Percentiles rank a stretch among this genome's conserved stretches.
Evolutionary conservation across 2,329 filamentous ascomycete species (phyloP).

Genomic region (Alternaria sp.): DNA sequence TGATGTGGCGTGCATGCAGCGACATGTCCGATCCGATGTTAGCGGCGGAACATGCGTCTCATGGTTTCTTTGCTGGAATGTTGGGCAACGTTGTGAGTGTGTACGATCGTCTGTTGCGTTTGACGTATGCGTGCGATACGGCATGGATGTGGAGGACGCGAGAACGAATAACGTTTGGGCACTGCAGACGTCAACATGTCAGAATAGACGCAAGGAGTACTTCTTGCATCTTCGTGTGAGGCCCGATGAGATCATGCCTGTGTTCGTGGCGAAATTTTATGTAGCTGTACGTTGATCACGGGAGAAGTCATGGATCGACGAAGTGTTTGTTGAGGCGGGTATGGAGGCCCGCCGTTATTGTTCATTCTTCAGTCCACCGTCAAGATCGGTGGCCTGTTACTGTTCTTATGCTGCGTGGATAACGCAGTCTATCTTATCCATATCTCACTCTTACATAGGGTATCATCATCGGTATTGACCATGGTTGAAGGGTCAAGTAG

Average conservation of each 20-base stretch:
- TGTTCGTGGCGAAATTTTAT: not conserved
- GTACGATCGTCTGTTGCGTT: conserved; percentile 1
- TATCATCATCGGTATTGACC: conserved; percentile 41
- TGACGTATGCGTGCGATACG: not conserved
- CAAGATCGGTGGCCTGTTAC: conserved; percentile 23
- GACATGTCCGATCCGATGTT: not conserved
- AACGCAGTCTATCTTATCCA: conserved; percentile 22
- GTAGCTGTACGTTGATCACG: not conserved
- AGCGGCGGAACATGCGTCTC: not conserved
- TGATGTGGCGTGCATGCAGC: conserved; percentile 10
- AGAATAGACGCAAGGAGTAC: not conserved
- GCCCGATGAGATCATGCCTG: not conserved
- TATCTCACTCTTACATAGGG: conserved; percentile 37
- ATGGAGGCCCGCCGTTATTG: conserved; percentile 16
- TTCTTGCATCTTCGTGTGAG: conserved; percentile 8
- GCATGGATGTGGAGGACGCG: not conserved
- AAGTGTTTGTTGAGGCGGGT: conserved; percentile 10
- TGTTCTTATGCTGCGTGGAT: conserved; percentile 26
- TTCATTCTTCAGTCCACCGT: conserved; percentile 27
- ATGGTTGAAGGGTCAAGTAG: conserved; percentile 49
- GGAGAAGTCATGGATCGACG: not conserved
- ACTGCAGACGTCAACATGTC: conserved; percentile 18
- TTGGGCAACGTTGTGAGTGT: not conserved
- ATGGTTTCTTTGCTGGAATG: not conserved
- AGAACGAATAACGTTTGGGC: conserved; percentile 9